Evolutionary conservation across 176 grass and related monocot species (phyloP).

Genomic region (Ampelocalamus luodianensis): DNA sequence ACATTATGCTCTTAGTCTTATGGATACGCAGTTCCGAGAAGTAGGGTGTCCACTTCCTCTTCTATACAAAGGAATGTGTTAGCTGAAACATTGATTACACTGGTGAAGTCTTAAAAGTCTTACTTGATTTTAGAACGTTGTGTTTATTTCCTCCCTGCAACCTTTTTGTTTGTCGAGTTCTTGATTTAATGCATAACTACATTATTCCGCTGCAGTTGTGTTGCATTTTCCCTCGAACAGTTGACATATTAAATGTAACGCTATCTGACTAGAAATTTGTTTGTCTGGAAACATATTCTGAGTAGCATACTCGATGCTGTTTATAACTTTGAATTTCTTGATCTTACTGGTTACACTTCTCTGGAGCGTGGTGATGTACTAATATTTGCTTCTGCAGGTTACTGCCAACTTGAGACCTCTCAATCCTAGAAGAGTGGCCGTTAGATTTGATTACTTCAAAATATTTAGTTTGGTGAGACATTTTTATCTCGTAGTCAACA

Average conservation of each 20-base stretch:
- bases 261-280: not conserved
- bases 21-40: not conserved
- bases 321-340: not conserved
- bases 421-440: conserved; percentile 67
- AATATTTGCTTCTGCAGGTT: conserved; percentile 70
- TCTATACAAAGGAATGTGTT: conserved; percentile 11
- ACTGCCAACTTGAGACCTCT: conserved; percentile 87
- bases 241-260: not conserved
- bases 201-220: not conserved
- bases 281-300: not conserved
- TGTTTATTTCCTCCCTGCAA: not conserved
- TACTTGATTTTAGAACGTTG: not conserved
- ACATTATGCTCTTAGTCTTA: not conserved
- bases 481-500: conserved; percentile 38
- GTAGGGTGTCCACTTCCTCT: not conserved
- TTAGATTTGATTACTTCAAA: conserved; percentile 90
- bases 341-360: not conserved
- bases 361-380: conserved; percentile 22
- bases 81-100: conserved; percentile 25
- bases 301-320: not conserved
- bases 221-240: not conserved
- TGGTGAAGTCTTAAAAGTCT: conserved; percentile 4
- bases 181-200: not conserved
- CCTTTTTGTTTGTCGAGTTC: not conserved
- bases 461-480: conserved; percentile 87